Evolutionary conservation across 352 stramenopile genomes (phyloP).

Genomic region (Phytophthora rubi): DNA sequence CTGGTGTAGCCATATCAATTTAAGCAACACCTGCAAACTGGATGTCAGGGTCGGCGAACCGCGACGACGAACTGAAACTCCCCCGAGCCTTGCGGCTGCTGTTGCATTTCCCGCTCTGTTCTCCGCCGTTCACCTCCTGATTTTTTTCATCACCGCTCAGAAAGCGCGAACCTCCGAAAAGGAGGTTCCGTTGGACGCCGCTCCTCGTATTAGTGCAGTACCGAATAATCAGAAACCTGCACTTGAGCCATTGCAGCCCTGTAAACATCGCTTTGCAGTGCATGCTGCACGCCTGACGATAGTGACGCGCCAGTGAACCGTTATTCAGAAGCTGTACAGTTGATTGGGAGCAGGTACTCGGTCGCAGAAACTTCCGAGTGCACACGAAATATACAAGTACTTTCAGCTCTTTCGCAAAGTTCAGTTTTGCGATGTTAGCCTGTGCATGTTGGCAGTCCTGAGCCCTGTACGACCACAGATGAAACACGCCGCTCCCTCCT

Average conservation of each 20-base stretch:
- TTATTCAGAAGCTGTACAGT: background rate
- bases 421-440: background rate
- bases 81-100: background rate
- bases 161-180: background rate
- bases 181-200: background rate
- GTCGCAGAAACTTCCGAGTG: background rate
- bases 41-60: background rate
- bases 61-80: background rate
- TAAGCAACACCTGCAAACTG: background rate
- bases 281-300: background rate
- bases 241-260: too few relatives aligned
- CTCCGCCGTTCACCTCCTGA: background rate
- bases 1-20: background rate
- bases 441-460: background rate
- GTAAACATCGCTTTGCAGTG: background rate
- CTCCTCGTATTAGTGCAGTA: background rate
- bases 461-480: background rate
- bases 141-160: conserved; percentile 1
- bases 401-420: background rate
- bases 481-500: background rate
- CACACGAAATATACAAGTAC: background rate
- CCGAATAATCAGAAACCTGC: background rate
- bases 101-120: background rate
- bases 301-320: background rate
- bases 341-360: background rate